Evolutionary conservation across 192 early-diverging fungal species (phyloP).

Genomic region (Coemansia sp.): DNA sequence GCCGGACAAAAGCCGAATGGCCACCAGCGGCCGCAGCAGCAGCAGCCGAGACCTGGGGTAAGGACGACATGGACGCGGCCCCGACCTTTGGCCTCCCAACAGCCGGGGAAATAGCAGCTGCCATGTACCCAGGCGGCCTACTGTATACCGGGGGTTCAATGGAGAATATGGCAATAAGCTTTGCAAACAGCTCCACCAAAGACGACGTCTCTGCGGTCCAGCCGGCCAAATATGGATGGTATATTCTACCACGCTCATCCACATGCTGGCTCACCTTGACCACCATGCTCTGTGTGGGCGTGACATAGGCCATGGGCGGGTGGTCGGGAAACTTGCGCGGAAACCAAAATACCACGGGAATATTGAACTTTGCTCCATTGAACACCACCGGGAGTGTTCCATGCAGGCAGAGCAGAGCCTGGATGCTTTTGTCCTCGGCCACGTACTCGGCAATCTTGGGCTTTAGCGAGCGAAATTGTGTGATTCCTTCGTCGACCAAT

Average conservation of each 20-base stretch:
- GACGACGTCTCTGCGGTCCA: slow-evolving; percentile 52
- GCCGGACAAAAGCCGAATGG: slow-evolving; percentile 26
- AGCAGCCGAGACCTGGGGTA: slow-evolving; percentile 16
- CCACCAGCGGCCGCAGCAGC: background rate
- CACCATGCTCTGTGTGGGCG: slow-evolving; percentile 84
- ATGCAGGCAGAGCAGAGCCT: slow-evolving; percentile 74
- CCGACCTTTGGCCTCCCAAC: slow-evolving; percentile 6
- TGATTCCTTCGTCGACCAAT: slow-evolving; percentile 24
- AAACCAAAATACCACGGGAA: slow-evolving; percentile 87
- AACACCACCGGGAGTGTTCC: slow-evolving; percentile 88
- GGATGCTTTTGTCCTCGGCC: slow-evolving; percentile 35
- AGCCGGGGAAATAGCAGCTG: slow-evolving; percentile 5
- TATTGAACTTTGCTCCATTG: slow-evolving; percentile 78
- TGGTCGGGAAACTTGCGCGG: slow-evolving; percentile 76
- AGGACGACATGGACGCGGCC: slow-evolving; percentile 22
- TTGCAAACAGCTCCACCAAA: slow-evolving; percentile 28
- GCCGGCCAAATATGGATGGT: slow-evolving; percentile 77
- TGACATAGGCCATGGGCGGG: slow-evolving; percentile 81
- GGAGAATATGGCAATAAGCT: slow-evolving; percentile 36
- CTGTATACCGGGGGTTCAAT: slow-evolving; percentile 50
- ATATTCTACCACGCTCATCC: slow-evolving; percentile 75
- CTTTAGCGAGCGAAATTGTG: slow-evolving; percentile 31
- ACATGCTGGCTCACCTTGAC: slow-evolving; percentile 78
- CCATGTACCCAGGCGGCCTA: slow-evolving; percentile 25
- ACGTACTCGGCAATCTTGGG: slow-evolving; percentile 33